phyloP scores from a whole-genome alignment of 352 stramenopile species.

The Blastocystis sp. region DNA sequence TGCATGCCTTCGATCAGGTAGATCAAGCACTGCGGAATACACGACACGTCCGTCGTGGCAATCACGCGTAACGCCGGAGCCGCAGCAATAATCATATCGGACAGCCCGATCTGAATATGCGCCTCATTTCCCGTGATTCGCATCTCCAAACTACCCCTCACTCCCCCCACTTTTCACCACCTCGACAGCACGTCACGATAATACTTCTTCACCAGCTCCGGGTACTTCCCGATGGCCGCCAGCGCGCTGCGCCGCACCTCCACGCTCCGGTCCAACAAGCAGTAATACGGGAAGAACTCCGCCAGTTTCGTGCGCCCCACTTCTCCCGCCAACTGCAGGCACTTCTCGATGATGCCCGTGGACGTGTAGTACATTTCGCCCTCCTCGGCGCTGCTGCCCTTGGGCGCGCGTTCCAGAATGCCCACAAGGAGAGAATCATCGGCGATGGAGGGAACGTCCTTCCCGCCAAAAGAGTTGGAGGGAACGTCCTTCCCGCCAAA shows the following conservation, averaged over 20 bases:
- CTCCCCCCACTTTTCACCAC: background rate
- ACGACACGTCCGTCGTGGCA: background rate
- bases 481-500: background rate
- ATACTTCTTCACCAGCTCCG: slow-evolving; percentile 55
- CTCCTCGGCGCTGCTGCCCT: background rate
- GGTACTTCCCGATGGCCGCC: slow-evolving; percentile 29
- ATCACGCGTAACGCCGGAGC: slow-evolving; percentile 11
- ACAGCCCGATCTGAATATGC: slow-evolving; percentile 53
- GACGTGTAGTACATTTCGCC: slow-evolving; percentile 56
- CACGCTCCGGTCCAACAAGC: slow-evolving; percentile 20
- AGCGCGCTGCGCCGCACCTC: slow-evolving; percentile 26
- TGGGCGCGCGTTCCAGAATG: slow-evolving; percentile 52
- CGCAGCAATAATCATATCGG: slow-evolving; percentile 51
- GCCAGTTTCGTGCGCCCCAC: slow-evolving; percentile 1
- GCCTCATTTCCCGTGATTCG: slow-evolving; percentile 21
- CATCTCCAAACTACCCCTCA: slow-evolving; percentile 50
- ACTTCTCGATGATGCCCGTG: slow-evolving; percentile 64
- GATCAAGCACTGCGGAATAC: slow-evolving; percentile 40
- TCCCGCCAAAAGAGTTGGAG: background rate
- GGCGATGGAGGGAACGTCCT: background rate
- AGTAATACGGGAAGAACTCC: slow-evolving; percentile 60
- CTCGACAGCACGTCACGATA: slow-evolving; percentile 52
- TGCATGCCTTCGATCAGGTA: slow-evolving; percentile 57
- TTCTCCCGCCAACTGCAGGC: background rate
- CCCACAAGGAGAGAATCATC: slow-evolving; percentile 59